Conservation (phyloP, 2,329 filamentous ascomycete species). For the Davidsoniella virescens region DNA sequence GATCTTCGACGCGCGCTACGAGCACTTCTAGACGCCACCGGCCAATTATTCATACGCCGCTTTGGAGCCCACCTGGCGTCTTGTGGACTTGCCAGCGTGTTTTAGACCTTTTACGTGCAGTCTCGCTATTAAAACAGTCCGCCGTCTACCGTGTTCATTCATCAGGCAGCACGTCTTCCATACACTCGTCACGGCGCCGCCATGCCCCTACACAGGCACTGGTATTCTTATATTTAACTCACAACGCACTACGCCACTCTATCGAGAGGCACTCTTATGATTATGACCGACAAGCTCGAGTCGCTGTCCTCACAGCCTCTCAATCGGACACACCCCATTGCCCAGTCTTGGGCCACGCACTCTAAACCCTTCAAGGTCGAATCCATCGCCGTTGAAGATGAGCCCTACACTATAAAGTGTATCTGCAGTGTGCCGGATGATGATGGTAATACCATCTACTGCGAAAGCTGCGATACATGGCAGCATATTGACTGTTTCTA, state of each 20-base stretch:
- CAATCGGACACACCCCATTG: constrained; percentile 34
- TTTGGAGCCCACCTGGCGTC: too few relatives aligned
- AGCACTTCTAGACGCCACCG: too few relatives aligned
- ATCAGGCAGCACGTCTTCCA: too few relatives aligned
- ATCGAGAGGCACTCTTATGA: constrained; percentile 30
- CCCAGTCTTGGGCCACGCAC: constrained; percentile 23
- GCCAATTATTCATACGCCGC: too few relatives aligned
- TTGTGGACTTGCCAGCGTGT: too few relatives aligned
- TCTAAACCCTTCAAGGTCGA: constrained; percentile 21
- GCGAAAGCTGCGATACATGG: constrained; percentile 92
- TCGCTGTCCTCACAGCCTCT: constrained; percentile 37
- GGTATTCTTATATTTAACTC: constrained; percentile 21
- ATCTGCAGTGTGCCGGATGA: constrained; percentile 88
- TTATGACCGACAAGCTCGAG: constrained; percentile 45
- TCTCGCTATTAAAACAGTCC: too few relatives aligned
- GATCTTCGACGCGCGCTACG: too few relatives aligned
- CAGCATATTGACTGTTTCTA: constrained; percentile 98
- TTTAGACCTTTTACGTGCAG: too few relatives aligned
- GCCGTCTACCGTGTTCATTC: too few relatives aligned
- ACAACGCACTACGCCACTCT: constrained; percentile 18
- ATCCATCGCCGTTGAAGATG: constrained; percentile 37
- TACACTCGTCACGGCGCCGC: constrained; percentile 27
- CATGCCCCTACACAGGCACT: constrained; percentile 39
- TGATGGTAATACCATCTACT: constrained; percentile 94
- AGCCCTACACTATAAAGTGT: constrained; percentile 93